Evolutionary conservation across 768 basidiomycete genomes (phyloP).

Genomic region (Termitomyces sp.): DNA sequence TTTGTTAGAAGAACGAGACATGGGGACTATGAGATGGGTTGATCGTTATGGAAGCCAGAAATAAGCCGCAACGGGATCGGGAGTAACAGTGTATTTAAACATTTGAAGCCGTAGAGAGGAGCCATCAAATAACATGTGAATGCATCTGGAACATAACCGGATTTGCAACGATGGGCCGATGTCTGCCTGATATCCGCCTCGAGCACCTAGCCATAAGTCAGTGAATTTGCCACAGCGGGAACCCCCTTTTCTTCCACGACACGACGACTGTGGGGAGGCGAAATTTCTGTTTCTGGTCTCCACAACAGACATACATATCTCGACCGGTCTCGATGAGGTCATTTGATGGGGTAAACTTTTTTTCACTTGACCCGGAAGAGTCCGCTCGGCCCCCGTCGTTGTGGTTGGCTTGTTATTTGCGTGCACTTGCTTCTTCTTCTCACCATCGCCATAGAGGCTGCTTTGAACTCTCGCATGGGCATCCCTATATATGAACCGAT

Average conservation of each 20-base stretch:
- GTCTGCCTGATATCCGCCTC: slow-evolving; percentile 6
- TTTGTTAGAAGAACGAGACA: slow-evolving; percentile 56
- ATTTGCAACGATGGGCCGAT: slow-evolving; percentile 3
- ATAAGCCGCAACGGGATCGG: slow-evolving; percentile 2
- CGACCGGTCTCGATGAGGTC: no score
- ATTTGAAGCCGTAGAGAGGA: slow-evolving; percentile 6
- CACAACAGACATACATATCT: background rate
- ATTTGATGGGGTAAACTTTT: no score
- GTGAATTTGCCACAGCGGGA: slow-evolving; percentile 12
- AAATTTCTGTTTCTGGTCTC: background rate
- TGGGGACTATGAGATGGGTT: slow-evolving; percentile 14
- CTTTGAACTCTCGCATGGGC: no score
- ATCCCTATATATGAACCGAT: no score
- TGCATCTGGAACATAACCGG: slow-evolving; percentile 18
- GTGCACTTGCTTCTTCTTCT: background rate
- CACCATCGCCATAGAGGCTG: no score
- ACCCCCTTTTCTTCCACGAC: slow-evolving; percentile 11
- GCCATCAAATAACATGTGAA: slow-evolving; percentile 17
- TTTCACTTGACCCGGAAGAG: background rate
- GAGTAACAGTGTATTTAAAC: slow-evolving; percentile 2
- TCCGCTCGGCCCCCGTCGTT: background rate
- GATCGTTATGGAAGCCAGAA: slow-evolving; percentile 5
- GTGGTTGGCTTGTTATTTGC: no score
- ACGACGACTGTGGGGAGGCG: background rate
- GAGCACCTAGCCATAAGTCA: background rate